phyloP scores from a whole-genome alignment of 495 filamentous ascomycete species.

The Thermothielavioides terrestris region DNA sequence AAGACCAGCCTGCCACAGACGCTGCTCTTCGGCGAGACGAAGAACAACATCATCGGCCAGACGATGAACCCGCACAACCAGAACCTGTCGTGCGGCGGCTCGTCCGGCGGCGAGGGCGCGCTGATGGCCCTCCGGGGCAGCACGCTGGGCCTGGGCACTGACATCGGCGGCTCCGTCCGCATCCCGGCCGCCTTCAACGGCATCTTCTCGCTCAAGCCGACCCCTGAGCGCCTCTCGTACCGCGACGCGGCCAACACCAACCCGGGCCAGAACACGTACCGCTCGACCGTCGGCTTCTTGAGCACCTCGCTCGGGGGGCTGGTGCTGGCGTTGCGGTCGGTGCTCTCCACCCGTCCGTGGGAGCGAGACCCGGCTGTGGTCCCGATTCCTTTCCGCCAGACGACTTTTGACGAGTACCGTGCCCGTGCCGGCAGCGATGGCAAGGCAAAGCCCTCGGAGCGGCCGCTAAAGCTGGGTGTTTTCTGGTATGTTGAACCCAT shows the following conservation, averaged over 20 bases:
- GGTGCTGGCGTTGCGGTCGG: background rate
- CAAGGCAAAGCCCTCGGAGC: background rate
- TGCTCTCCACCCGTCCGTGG: background rate
- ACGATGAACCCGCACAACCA: constrained; percentile 57
- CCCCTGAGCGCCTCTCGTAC: constrained; percentile 46
- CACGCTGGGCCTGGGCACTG: constrained; percentile 49
- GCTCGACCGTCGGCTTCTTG: background rate
- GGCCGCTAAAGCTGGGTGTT: background rate
- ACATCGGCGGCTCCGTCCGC: constrained; percentile 62
- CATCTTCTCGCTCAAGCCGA: constrained; percentile 54
- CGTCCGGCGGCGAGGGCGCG: constrained; percentile 53
- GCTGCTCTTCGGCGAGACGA: constrained; percentile 33
- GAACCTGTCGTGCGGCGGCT: constrained; percentile 55
- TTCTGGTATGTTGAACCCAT: background rate
- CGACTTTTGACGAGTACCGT: no score
- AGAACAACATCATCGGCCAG: constrained; percentile 60
- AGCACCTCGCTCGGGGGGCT: background rate
- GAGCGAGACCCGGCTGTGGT: background rate
- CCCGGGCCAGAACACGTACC: constrained; percentile 22
- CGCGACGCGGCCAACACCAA: constrained; percentile 25
- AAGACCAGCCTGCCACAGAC: constrained; percentile 29
- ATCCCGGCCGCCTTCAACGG: constrained; percentile 52
- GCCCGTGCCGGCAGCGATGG: no score
- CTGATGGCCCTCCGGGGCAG: constrained; percentile 38
- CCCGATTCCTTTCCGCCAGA: background rate